These are phyloP conservation scores for Fragaria vesca DNA, from an alignment of 306 rosid species.

Conservation along the genomic window DNA sequence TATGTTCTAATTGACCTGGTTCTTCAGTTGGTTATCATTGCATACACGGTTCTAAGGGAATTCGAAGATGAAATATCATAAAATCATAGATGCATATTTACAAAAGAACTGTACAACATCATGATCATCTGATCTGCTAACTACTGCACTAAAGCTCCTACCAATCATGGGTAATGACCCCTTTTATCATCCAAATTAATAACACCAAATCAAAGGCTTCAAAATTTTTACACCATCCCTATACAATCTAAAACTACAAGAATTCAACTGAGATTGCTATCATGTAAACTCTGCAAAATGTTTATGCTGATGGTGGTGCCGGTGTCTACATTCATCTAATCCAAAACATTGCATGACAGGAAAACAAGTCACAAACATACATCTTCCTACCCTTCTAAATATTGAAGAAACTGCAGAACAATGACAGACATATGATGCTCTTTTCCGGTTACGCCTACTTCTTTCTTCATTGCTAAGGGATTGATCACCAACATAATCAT, in stretches of 20 bases:
- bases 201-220: background rate
- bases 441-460: conserved; percentile 20
- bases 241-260: background rate
- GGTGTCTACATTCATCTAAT: conserved; percentile 55
- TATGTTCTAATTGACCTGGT: background rate
- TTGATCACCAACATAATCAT: conserved; percentile 2
- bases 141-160: background rate
- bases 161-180: background rate
- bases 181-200: background rate
- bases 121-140: background rate
- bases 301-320: conserved; percentile 35
- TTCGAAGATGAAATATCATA: background rate
- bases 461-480: conserved; percentile 13
- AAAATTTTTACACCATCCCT: background rate
- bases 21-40: background rate
- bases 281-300: conserved; percentile 40
- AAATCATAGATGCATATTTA: background rate
- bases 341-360: conserved; percentile 62
- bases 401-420: conserved; percentile 38
- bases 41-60: background rate
- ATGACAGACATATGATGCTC: conserved; percentile 31
- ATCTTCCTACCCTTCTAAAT: conserved; percentile 59
- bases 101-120: background rate
- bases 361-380: conserved; percentile 61
- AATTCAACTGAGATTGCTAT: background rate